Base-by-base conservation (phyloP, 306 rosid species). In the Cotoneaster glaucophyllus region DNA sequence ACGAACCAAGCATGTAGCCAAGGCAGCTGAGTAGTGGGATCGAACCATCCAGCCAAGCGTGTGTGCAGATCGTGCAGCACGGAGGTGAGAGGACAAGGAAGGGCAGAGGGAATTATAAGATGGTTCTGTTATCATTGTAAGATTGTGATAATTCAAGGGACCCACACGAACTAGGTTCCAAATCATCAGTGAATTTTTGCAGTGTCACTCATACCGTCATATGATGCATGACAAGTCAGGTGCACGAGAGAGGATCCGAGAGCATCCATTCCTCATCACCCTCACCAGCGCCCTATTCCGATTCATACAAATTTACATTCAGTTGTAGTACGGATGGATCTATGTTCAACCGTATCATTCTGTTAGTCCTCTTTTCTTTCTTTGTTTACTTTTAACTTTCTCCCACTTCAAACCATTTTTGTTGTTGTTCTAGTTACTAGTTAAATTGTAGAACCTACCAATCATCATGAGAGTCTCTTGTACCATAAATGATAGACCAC, bases 1-100 rank as follows among this genome's bases (percentile, higher is more conserved):
- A 29, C 11, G 12, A 59, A 11, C 4, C 19, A 12, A 25, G 64
- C 32, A 24, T 58, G 64, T 8, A 4, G 64, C 31, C 26, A 11
- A 25, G 31, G 17, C 17, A 24, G 43, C 25, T 64, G 43, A 31
- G 24, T 31, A 19, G 67, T 26, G 39, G 17, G 67, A 13, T 74
- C 61, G 77, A 28, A 62, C 69, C 28, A 63, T 73, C 77, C 59
- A 78, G 77, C 78, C 89, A 85, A 83, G 87, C 89, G 90, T 84
- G 93, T 84, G 90, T 31, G 82, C 65, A 73, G 88, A 79, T 37
- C 41, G 74, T 52, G 70, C 73, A 68, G 74, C 61, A 34, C 62
- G 83, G 76, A 37, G 18, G 63, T 11, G 22, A 56, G 64, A 65
- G 64, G 64, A 75, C 54, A 80, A 15, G 69, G 7, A 15, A 83